Conservation (phyloP, 2,329 filamentous ascomycete genomes). For the Beauveria caledonica region DNA sequence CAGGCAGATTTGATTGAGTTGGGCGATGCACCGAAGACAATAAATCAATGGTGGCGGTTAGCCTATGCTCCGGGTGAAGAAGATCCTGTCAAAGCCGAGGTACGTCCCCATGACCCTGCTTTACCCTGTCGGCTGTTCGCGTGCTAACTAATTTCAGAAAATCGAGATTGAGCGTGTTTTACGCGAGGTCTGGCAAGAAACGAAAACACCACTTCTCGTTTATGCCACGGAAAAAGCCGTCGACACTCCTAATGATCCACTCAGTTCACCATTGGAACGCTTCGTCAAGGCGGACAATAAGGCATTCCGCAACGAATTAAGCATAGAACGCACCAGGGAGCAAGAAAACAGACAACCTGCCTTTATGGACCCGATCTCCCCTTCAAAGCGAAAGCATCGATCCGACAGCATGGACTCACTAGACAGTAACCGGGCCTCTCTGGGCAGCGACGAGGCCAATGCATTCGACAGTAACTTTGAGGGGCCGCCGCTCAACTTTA, state of each 20-base stretch:
- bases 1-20: conserved; percentile 35
- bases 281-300: conserved; percentile 46
- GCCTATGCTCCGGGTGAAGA: conserved; percentile 29
- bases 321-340: conserved; percentile 26
- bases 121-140: conserved; percentile 9
- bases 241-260: conserved; percentile 22
- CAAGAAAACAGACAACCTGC: conserved; percentile 16
- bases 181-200: conserved; percentile 38
- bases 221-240: conserved; percentile 47
- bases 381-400: conserved; percentile 38
- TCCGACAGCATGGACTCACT: conserved; percentile 39
- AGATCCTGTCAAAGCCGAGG: conserved; percentile 41
- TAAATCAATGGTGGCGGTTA: conserved; percentile 51
- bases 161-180: conserved; percentile 37
- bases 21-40: conserved; percentile 22
- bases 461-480: conserved; percentile 20
- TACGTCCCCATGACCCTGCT: conserved; percentile 20
- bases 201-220: conserved; percentile 39
- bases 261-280: conserved; percentile 33
- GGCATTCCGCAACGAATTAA: conserved; percentile 42
- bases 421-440: conserved; percentile 36
- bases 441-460: conserved; percentile 31
- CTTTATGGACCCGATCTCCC: conserved; percentile 34
- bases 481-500: conserved; percentile 1
- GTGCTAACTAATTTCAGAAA: conserved; percentile 31